These are phyloP conservation scores for Clonostachys chloroleuca DNA, from an alignment of 2,329 filamentous ascomycete species.

Conservation along the genomic window DNA sequence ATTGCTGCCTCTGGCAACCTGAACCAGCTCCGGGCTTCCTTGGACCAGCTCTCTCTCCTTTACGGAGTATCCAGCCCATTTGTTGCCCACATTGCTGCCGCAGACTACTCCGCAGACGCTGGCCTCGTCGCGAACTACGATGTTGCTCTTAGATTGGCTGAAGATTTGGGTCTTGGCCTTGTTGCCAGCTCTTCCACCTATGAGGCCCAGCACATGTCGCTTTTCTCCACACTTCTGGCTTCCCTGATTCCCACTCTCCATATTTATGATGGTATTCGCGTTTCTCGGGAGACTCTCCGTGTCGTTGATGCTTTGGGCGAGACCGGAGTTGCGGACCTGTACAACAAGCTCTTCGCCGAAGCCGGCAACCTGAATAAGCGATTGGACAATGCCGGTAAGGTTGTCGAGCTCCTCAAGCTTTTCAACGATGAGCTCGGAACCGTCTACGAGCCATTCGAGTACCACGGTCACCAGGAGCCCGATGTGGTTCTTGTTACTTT, in stretches of 20 bases:
- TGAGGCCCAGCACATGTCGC: constrained; percentile 91
- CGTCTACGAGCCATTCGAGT: constrained; percentile 90
- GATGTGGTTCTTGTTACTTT: constrained; percentile 88
- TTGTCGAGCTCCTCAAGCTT: constrained; percentile 63
- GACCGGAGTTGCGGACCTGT: constrained; percentile 62
- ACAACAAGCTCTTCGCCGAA: constrained; percentile 60
- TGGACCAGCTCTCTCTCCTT: constrained; percentile 88
- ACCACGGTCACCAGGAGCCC: constrained; percentile 76
- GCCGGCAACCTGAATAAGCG: constrained; percentile 62
- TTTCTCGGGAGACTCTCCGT: constrained; percentile 76
- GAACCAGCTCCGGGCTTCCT: constrained; percentile 71
- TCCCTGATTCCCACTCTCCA: constrained; percentile 79
- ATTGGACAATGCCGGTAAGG: constrained; percentile 67
- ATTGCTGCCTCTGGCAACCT: constrained; percentile 82
- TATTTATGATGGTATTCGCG: constrained; percentile 81
- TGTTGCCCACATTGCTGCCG: constrained; percentile 85
- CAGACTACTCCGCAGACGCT: constrained; percentile 69
- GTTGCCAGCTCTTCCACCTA: constrained; percentile 82
- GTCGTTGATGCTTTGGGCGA: constrained; percentile 80
- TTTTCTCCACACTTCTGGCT: constrained; percentile 81
- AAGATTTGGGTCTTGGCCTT: constrained; percentile 85
- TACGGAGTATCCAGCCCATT: constrained; percentile 92
- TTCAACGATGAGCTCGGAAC: constrained; percentile 93
- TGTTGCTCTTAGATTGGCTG: constrained; percentile 72
- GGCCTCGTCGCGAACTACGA: constrained; percentile 87